Evolutionary conservation across 2,329 filamentous ascomycete species (phyloP).

Genomic region (Fusarium agapanthi): DNA sequence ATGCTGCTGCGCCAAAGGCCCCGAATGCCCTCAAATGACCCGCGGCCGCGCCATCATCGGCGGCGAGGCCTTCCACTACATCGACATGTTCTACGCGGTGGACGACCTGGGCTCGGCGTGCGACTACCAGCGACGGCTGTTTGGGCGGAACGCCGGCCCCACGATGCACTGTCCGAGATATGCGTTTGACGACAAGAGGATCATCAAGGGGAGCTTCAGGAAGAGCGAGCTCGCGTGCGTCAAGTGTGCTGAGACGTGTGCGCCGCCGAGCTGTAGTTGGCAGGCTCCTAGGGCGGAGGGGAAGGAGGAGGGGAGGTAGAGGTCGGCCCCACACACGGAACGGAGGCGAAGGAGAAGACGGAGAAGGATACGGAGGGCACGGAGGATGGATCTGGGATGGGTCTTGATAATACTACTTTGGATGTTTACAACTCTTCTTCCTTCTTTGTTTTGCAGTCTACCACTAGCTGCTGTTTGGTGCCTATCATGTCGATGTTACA

Average conservation of each 20-base stretch:
- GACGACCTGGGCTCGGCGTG: conserved; percentile 42
- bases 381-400: too few species aligned
- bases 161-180: conserved; percentile 40
- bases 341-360: too few species aligned
- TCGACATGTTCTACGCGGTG: conserved; percentile 39
- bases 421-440: too few species aligned
- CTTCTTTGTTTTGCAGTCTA: too few species aligned
- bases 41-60: conserved; percentile 32
- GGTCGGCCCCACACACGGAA: not conserved
- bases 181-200: conserved; percentile 39
- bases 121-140: conserved; percentile 41
- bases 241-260: conserved; percentile 41
- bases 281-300: conserved; percentile 34
- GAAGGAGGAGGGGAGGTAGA: conserved; percentile 4
- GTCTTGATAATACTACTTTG: too few species aligned
- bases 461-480: too few species aligned
- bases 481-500: too few species aligned
- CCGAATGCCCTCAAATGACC: conserved; percentile 39
- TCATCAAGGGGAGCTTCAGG: conserved; percentile 38
- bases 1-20: conserved; percentile 42
- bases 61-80: conserved; percentile 39
- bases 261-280: conserved; percentile 40
- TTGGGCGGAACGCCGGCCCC: conserved; percentile 31
- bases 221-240: conserved; percentile 42
- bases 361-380: too few species aligned